Conservation (phyloP, 371 early-diverging fungal species). For the Batrachochytrium dendrobatidis region DNA sequence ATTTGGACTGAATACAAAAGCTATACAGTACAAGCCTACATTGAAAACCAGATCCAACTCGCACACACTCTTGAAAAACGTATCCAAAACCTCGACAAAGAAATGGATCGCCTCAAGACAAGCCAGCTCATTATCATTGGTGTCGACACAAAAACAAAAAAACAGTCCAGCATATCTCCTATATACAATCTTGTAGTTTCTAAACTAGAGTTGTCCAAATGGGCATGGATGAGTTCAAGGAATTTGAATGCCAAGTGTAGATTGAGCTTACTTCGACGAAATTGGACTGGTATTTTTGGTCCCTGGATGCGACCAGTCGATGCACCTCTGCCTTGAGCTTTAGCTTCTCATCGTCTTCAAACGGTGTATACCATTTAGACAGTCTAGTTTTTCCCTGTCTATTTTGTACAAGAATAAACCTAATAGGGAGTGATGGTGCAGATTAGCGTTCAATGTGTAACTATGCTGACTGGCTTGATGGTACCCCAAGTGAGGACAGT, state of each 20-base stretch:
- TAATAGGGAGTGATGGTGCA: too few relatives aligned
- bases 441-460: too few relatives aligned
- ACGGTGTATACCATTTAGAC: conserved; percentile 92
- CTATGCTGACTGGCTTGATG: too few relatives aligned
- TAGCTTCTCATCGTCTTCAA: conserved; percentile 86
- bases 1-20: background rate
- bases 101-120: conserved; percentile 94
- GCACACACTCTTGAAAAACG: conserved; percentile 96
- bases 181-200: conserved; percentile 91
- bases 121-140: conserved; percentile 92
- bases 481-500: too few relatives aligned
- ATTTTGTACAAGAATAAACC: conserved; percentile 95
- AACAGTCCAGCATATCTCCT: conserved; percentile 91
- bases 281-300: conserved; percentile 92
- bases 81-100: conserved; percentile 95
- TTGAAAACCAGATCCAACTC: conserved; percentile 96
- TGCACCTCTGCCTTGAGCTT: conserved; percentile 93
- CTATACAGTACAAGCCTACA: conserved; percentile 8
- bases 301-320: conserved; percentile 87
- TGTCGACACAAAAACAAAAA: conserved; percentile 95
- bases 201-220: conserved; percentile 19
- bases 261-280: conserved; percentile 75
- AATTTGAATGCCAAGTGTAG: background rate
- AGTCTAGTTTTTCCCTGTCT: conserved; percentile 95
- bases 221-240: background rate